phyloP scores from a whole-genome alignment of 1,139 yeast genomes.

The Yamadazyma mexicana region DNA sequence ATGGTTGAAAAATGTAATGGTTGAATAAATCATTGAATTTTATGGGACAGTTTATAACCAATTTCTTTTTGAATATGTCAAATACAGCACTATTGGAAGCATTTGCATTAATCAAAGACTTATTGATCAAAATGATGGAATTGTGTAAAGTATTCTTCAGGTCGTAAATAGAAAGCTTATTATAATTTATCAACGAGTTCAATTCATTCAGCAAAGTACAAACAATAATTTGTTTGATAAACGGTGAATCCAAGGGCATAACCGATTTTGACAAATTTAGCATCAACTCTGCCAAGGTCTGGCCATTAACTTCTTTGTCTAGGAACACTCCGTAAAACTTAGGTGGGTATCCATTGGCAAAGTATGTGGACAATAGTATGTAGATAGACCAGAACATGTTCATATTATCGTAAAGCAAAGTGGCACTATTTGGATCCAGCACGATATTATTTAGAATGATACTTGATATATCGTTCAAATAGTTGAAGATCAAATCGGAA shows the following conservation, averaged over 20 bases:
- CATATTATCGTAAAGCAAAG: conserved; percentile 15
- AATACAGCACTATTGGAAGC: conserved; percentile 19
- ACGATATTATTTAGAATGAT: conserved; percentile 29
- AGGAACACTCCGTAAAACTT: conserved; percentile 34
- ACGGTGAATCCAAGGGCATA: conserved; percentile 22
- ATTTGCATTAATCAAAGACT: conserved; percentile 30
- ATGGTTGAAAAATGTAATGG: conserved; percentile 41
- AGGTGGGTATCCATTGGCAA: conserved; percentile 37
- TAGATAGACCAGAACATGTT: conserved; percentile 47
- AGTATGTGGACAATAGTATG: conserved; percentile 38
- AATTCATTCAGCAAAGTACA: conserved; percentile 45
- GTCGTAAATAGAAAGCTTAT: conserved; percentile 32
- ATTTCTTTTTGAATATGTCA: conserved; percentile 42
- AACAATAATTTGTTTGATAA: conserved; percentile 36
- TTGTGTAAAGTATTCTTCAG: conserved; percentile 46
- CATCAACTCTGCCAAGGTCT: conserved; percentile 22
- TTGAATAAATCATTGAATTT: conserved; percentile 46
- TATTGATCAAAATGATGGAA: conserved; percentile 46
- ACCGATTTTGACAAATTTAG: conserved; percentile 28
- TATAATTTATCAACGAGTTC: conserved; percentile 32
- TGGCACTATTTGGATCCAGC: conserved; percentile 7
- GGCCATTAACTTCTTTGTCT: conserved; percentile 19
- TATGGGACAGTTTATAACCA: conserved; percentile 44
- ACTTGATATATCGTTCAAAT: conserved; percentile 46
- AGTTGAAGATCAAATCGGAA: conserved; percentile 40